Evolutionary conservation across 768 basidiomycete genomes (phyloP).

Genomic region (Calvatia gigantea): DNA sequence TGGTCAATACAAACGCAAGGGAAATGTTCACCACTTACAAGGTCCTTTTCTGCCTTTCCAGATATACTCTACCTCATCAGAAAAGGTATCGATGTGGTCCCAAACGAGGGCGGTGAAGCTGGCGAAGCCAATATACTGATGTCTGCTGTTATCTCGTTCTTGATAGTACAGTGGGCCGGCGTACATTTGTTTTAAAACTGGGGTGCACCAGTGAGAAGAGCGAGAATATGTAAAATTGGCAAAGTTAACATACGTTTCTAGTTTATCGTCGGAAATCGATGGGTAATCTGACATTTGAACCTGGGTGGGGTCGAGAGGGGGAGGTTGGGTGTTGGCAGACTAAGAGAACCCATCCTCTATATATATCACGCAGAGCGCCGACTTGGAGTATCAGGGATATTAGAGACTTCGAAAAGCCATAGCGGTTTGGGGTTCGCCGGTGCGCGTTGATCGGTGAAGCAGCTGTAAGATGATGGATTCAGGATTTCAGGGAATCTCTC

Average conservation of each 20-base stretch:
- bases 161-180: background rate
- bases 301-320: background rate
- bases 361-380: no score
- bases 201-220: background rate
- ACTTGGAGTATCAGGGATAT: no score
- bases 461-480: no score
- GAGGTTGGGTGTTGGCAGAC: background rate
- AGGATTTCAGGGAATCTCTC: no score
- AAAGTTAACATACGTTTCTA: background rate
- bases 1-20: no score
- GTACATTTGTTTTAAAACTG: constrained; percentile 6
- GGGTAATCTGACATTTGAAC: background rate
- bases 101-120: constrained; percentile 50
- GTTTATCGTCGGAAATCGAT: background rate
- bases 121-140: constrained; percentile 48
- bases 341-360: background rate
- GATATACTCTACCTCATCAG: constrained; percentile 49
- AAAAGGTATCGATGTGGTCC: constrained; percentile 54
- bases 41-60: constrained; percentile 47
- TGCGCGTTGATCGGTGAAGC: no score
- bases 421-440: no score
- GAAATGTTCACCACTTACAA: no score
- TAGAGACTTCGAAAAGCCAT: no score
- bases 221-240: background rate
- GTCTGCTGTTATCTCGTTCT: background rate